Percentiles rank a stretch among this genome's conserved stretches.
These are phyloP conservation scores for Ceratocystis harringtonii DNA, from an alignment of 2,329 filamentous ascomycete species.

Conservation along the genomic window DNA sequence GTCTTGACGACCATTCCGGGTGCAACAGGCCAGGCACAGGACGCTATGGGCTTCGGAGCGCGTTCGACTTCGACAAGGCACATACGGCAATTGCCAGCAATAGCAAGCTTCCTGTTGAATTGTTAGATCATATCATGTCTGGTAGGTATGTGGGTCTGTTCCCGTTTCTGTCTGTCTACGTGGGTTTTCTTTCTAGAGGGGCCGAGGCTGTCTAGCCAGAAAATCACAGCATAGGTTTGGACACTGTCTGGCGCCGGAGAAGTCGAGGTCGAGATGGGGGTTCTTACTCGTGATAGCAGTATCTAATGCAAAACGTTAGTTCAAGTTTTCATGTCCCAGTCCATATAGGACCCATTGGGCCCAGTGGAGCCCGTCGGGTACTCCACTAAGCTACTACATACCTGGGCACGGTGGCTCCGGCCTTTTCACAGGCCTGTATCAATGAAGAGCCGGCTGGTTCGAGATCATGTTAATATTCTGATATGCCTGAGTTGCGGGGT, in stretches of 20 bases:
- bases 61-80: conserved; percentile 96
- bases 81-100: conserved; percentile 99
- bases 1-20: conserved; percentile 99
- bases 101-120: conserved; percentile 71
- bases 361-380: too few relatives aligned
- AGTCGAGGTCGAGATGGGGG: conserved; percentile 15
- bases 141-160: background rate
- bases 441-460: conserved; percentile 76
- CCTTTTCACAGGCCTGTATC: conserved; percentile 98
- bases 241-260: conserved; percentile 20
- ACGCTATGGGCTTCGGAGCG: conserved; percentile 92
- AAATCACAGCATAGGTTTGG: background rate
- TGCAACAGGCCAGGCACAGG: conserved; percentile 96
- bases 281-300: conserved; percentile 93
- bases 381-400: conserved; percentile 27
- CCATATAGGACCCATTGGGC: conserved; percentile 5
- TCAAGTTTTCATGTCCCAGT: background rate
- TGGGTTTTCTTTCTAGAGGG: too few relatives aligned
- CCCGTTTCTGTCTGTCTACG: background rate
- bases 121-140: background rate
- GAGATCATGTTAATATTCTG: conserved; percentile 16
- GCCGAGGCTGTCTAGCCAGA: too few relatives aligned
- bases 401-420: conserved; percentile 77
- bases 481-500: background rate
- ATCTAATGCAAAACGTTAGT: conserved; percentile 39